These are phyloP conservation scores for Talaromyces sp. DNA, from an alignment of 2,329 filamentous ascomycete species.

Conservation along the genomic window DNA sequence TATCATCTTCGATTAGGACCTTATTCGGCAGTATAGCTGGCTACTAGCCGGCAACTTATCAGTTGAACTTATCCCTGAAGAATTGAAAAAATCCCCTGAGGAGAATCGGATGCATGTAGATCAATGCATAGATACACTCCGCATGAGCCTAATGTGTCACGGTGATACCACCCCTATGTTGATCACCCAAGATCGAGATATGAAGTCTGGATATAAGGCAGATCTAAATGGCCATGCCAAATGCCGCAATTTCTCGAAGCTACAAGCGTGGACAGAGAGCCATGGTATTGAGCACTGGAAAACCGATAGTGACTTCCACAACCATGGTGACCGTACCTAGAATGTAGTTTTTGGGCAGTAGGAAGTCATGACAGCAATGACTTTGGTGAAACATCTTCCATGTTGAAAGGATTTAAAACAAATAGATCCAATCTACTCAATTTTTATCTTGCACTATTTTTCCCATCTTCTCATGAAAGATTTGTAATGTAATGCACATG, in stretches of 20 bases:
- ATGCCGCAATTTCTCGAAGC: conserved; percentile 7
- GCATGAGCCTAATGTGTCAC: conserved; percentile 7
- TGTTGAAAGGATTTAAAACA: neutral
- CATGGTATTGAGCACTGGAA: conserved; percentile 12
- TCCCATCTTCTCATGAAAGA: neutral
- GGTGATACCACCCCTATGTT: conserved; percentile 6
- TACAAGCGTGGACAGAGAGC: neutral
- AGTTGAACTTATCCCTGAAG: neutral
- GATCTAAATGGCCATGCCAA: conserved; percentile 10
- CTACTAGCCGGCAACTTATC: neutral
- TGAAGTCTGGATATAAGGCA: neutral
- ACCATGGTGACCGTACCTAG: conserved; percentile 3
- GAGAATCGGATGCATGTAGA: conserved; percentile 1
- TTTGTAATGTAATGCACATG: neutral
- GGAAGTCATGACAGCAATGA: neutral
- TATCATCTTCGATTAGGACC: neutral
- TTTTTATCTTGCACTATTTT: neutral
- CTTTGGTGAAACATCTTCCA: neutral
- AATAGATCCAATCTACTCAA: neutral
- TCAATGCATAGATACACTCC: conserved; percentile 8
- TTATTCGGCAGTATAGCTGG: conserved; percentile 15
- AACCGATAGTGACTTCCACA: neutral
- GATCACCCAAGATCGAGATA: conserved; percentile 9
- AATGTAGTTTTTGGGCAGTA: neutral
- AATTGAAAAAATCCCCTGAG: conserved; percentile 7